These are phyloP conservation scores for Rhododendron williamsianum DNA, from an alignment of 148 eudicot genomes.

Conservation along the genomic window DNA sequence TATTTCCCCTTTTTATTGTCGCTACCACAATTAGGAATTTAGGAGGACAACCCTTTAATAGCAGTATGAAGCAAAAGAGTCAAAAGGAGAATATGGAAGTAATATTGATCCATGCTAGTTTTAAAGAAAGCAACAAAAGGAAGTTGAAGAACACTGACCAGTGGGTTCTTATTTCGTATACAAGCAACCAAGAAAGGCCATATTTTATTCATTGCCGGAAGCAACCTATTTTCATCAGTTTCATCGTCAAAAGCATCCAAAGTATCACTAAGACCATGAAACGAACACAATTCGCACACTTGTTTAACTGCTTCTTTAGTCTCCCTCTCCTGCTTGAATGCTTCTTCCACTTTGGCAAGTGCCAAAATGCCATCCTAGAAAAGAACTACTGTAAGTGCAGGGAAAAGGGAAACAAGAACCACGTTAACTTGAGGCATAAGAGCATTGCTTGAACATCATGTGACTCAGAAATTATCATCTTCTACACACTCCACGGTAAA, in stretches of 20 bases:
- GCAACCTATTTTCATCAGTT: slow-evolving; percentile 71
- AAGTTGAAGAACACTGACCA: slow-evolving; percentile 39
- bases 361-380: slow-evolving; percentile 58
- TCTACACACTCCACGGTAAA: background rate
- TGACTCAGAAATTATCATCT: background rate
- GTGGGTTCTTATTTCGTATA: slow-evolving; percentile 55
- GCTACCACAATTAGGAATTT: background rate
- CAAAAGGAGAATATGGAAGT: background rate
- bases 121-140: background rate
- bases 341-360: slow-evolving; percentile 75
- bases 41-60: background rate
- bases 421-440: background rate
- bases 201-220: slow-evolving; percentile 84
- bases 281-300: slow-evolving; percentile 49
- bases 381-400: background rate
- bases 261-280: slow-evolving; percentile 50
- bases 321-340: slow-evolving; percentile 61
- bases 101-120: background rate
- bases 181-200: slow-evolving; percentile 94
- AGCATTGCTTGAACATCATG: background rate
- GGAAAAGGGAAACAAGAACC: background rate
- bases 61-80: background rate
- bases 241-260: slow-evolving; percentile 63
- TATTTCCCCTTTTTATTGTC: background rate
- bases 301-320: slow-evolving; percentile 51